phyloP scores from a whole-genome alignment of 768 basidiomycete genomes.

The Amanita thiersii region DNA sequence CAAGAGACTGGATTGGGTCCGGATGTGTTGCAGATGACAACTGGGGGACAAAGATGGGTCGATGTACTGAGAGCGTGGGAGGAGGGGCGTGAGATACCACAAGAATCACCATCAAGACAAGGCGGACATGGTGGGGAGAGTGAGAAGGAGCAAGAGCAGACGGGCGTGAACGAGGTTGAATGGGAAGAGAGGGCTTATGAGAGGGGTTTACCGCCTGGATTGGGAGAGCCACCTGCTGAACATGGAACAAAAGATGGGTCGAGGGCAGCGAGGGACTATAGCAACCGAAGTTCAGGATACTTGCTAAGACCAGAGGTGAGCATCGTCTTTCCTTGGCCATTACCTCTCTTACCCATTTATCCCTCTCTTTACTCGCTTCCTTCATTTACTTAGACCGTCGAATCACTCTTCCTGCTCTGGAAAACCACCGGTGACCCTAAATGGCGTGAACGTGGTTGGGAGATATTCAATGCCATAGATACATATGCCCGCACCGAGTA shows the following conservation, averaged over 20 bases:
- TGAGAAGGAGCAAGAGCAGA: constrained; percentile 13
- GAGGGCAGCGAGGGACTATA: constrained; percentile 43
- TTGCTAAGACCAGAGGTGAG: constrained; percentile 62
- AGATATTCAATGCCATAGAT: constrained; percentile 57
- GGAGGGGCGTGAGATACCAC: constrained; percentile 26
- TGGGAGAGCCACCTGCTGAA: constrained; percentile 23
- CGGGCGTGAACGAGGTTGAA: constrained; percentile 28
- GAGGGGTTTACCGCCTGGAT: constrained; percentile 35
- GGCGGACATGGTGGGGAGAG: constrained; percentile 18
- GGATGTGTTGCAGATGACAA: constrained; percentile 38
- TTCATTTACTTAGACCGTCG: constrained; percentile 44
- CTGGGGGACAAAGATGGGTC: constrained; percentile 33
- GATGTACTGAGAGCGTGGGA: constrained; percentile 39
- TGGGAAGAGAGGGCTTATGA: constrained; percentile 19
- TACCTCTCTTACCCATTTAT: not conserved
- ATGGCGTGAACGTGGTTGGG: constrained; percentile 71
- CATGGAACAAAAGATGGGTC: constrained; percentile 9
- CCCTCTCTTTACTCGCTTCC: not conserved
- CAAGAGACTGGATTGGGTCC: constrained; percentile 58
- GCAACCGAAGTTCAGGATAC: constrained; percentile 30
- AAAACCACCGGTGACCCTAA: constrained; percentile 52
- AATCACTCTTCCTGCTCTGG: constrained; percentile 66
- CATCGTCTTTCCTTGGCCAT: constrained; percentile 3
- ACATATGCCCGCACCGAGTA: constrained; percentile 41
- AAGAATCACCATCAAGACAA: constrained; percentile 33